A percentile compares a stretch with the other conserved stretches of the same genome.
Conservation (phyloP, 495 filamentous ascomycete genomes). For the Letharia columbiana region DNA sequence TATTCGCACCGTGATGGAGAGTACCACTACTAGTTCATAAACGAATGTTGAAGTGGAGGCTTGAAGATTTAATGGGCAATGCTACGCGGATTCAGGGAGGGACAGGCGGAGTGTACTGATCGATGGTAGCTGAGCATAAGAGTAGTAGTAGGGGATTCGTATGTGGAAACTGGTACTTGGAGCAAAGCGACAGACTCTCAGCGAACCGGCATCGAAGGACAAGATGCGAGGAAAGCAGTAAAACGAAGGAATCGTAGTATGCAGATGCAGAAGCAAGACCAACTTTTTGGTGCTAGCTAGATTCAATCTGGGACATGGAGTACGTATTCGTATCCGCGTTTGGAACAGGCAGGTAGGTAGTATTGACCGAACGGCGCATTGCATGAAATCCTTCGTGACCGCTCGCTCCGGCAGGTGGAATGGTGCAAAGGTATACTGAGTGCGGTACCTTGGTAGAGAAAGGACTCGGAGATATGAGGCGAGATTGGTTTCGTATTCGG, state of each 20-base stretch:
- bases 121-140: no score
- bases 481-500: neutral
- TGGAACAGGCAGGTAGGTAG: neutral
- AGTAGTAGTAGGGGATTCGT: neutral
- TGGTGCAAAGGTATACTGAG: neutral
- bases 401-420: neutral
- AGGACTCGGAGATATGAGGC: neutral
- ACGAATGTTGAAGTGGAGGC: neutral
- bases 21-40: neutral
- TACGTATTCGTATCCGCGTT: neutral
- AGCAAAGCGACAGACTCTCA: neutral
- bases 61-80: neutral
- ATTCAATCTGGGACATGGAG: neutral
- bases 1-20: neutral
- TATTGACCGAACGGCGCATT: neutral
- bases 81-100: neutral
- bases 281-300: neutral
- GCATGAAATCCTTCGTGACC: neutral
- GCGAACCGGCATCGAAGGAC: neutral
- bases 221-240: neutral
- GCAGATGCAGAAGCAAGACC: neutral
- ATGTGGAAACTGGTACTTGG: neutral
- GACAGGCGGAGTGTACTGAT: neutral
- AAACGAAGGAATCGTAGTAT: neutral
- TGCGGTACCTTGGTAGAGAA: neutral